A percentile compares a stretch with the other conserved stretches of the same genome.
Evolutionary conservation across 2,329 filamentous ascomycete species (phyloP).

Genomic region (Beauveria bassiana): DNA sequence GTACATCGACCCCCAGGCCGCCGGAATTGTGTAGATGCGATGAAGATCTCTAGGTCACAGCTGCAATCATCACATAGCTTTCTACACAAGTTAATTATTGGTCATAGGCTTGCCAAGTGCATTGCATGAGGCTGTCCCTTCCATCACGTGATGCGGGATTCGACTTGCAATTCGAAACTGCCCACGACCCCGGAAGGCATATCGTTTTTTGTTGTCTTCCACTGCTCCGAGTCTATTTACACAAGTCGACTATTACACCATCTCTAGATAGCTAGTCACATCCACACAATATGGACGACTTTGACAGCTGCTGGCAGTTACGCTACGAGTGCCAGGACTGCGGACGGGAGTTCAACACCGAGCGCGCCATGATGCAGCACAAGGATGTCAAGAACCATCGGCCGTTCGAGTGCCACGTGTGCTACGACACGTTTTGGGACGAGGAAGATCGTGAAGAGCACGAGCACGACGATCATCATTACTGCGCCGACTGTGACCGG

Average conservation of each 20-base stretch:
- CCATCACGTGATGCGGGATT: too few relatives aligned
- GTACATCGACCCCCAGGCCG: too few relatives aligned
- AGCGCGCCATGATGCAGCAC: constrained; percentile 20
- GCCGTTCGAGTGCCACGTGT: constrained; percentile 20
- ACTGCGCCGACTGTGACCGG: constrained; percentile 27
- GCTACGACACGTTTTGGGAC: constrained; percentile 16
- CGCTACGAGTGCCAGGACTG: constrained; percentile 23
- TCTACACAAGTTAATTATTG: too few relatives aligned
- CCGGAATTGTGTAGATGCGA: too few relatives aligned
- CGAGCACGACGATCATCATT: constrained; percentile 22
- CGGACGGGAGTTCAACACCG: constrained; percentile 17
- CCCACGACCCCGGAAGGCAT: too few relatives aligned
- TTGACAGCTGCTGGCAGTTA: too few relatives aligned
- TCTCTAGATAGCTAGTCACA: not conserved
- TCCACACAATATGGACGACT: not conserved
- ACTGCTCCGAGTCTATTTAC: not conserved
- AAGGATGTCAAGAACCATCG: constrained; percentile 25
- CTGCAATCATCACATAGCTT: too few relatives aligned
- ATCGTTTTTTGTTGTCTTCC: too few relatives aligned
- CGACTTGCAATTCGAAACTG: too few relatives aligned
- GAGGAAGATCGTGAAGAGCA: constrained; percentile 18
- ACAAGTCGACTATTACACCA: not conserved
- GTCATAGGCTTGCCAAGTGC: too few relatives aligned
- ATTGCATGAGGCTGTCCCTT: too few relatives aligned
- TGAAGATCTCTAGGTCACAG: too few relatives aligned